These are phyloP conservation scores for Fraxinus baroniana DNA, from an alignment of 305 asterid species.

Conservation along the genomic window DNA sequence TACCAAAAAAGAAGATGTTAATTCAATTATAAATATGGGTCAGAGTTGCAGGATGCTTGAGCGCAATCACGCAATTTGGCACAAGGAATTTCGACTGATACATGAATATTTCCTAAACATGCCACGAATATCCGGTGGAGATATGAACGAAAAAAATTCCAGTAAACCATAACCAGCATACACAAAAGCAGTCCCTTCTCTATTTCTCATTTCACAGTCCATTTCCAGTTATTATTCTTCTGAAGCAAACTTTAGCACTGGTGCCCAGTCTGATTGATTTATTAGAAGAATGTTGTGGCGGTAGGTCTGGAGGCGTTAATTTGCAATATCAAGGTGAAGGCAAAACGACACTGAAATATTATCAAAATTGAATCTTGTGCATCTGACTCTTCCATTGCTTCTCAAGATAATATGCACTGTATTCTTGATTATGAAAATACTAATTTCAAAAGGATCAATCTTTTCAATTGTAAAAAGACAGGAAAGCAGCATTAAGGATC, in stretches of 20 bases:
- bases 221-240: background rate
- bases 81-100: background rate
- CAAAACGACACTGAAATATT: background rate
- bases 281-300: background rate
- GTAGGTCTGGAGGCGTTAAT: background rate
- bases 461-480: background rate
- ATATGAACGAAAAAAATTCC: background rate
- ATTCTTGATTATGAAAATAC: background rate
- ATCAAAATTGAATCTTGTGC: background rate
- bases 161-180: background rate
- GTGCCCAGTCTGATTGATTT: background rate
- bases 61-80: background rate
- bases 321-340: background rate
- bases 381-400: background rate
- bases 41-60: background rate
- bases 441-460: background rate
- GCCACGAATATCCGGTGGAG: background rate
- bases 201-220: background rate
- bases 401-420: background rate
- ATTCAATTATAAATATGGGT: background rate
- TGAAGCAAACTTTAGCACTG: background rate
- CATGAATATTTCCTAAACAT: background rate
- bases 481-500: background rate
- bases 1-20: slow-evolving; percentile 29
- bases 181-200: background rate